Evolutionary conservation across 768 basidiomycete species (phyloP).

Genomic region (Trametes coccinea): DNA sequence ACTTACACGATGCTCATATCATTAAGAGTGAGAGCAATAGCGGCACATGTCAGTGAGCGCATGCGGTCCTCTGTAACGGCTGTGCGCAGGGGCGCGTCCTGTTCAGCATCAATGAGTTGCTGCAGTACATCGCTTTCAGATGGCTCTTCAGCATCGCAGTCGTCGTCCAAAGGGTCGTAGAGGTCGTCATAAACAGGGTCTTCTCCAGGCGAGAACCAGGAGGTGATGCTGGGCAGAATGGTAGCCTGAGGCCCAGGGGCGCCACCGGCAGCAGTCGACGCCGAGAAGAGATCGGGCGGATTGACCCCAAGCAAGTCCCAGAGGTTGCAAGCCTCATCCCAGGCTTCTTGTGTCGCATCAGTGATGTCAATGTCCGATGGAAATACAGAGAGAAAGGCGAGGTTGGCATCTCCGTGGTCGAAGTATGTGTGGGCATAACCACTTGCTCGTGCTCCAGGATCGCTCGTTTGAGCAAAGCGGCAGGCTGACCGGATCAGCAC

Average conservation of each 20-base stretch:
- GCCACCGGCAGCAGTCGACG: too few species aligned
- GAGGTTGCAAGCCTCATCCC: neutral
- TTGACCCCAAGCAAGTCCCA: neutral
- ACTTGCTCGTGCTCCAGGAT: neutral
- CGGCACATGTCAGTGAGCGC: neutral
- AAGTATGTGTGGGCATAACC: conserved; percentile 13
- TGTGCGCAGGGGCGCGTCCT: neutral
- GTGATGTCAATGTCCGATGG: conserved; percentile 4
- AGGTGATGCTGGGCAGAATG: neutral
- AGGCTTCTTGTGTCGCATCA: neutral
- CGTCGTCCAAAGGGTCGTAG: too few species aligned
- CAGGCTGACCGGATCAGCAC: neutral
- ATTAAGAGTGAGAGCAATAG: neutral
- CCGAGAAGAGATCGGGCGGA: neutral
- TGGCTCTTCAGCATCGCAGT: too few species aligned
- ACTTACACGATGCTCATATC: neutral
- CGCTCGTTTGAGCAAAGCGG: neutral
- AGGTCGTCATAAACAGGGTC: neutral
- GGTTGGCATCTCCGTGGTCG: neutral
- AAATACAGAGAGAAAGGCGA: neutral
- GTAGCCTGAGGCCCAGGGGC: too few species aligned
- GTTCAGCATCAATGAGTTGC: neutral
- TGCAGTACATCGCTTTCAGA: neutral
- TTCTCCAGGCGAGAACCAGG: neutral
- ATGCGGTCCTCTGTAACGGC: neutral